Percentiles rank a stretch among this genome's conserved stretches.
These are phyloP conservation scores for Blepharisma japonicum DNA, from an alignment of 73 alveolate species.

Conservation along the genomic window DNA sequence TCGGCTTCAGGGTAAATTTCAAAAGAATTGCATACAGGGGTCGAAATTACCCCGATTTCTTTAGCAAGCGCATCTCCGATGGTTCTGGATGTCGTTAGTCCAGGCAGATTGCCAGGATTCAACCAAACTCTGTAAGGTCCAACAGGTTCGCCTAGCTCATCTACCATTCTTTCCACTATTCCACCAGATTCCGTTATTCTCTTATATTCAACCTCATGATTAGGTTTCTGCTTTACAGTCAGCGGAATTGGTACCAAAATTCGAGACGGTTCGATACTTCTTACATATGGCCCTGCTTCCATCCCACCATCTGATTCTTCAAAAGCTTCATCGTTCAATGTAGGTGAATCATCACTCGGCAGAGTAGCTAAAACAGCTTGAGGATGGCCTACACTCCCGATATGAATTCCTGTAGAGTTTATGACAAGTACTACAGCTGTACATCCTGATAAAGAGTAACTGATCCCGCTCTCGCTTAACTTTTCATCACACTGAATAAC, in stretches of 20 bases:
- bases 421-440: slow-evolving; percentile 2
- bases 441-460: slow-evolving; percentile 7
- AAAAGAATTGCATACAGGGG: background rate
- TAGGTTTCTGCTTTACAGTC: slow-evolving; percentile 38
- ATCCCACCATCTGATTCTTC: background rate
- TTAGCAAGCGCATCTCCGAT: slow-evolving; percentile 30
- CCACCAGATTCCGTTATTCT: slow-evolving; percentile 49
- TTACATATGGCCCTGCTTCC: background rate
- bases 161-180: slow-evolving; percentile 45
- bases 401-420: background rate
- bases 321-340: background rate
- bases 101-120: slow-evolving; percentile 49
- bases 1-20: slow-evolving; percentile 21
- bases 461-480: background rate
- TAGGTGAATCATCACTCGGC: background rate
- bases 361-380: slow-evolving; percentile 18
- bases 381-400: slow-evolving; percentile 26
- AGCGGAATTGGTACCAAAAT: slow-evolving; percentile 20
- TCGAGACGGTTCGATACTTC: background rate
- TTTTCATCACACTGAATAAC: slow-evolving; percentile 6
- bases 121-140: slow-evolving; percentile 64
- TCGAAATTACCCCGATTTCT: slow-evolving; percentile 26
- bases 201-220: slow-evolving; percentile 53
- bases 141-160: slow-evolving; percentile 39
- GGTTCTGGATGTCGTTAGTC: slow-evolving; percentile 48